Evolutionary conservation across 2,329 filamentous ascomycete species (phyloP).

Genomic region (Fusarium sp.): DNA sequence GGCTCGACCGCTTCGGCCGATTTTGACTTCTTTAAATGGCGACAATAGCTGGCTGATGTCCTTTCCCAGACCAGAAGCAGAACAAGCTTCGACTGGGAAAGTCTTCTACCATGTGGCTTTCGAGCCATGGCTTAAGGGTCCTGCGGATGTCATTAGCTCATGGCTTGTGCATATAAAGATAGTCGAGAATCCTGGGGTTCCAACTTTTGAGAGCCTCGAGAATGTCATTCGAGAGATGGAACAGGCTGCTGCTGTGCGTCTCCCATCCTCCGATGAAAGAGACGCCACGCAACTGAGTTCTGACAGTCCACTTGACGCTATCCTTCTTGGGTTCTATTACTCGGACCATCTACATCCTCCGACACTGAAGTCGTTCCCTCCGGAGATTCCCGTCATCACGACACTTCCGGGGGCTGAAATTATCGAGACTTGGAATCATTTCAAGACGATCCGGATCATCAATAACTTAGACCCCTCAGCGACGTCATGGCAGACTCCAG

Average conservation of each 20-base stretch:
- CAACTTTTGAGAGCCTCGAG: constrained; percentile 23
- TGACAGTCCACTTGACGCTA: constrained; percentile 32
- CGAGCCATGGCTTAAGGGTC: constrained; percentile 50
- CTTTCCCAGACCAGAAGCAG: constrained; percentile 45
- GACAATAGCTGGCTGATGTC: constrained; percentile 52
- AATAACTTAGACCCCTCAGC: neutral
- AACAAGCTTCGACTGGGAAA: constrained; percentile 34
- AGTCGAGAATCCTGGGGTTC: neutral
- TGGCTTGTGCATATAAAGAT: constrained; percentile 42
- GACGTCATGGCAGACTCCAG: constrained; percentile 26
- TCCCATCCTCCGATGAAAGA: neutral
- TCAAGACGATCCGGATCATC: constrained; percentile 33
- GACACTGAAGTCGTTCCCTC: constrained; percentile 31
- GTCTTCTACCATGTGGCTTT: constrained; percentile 49
- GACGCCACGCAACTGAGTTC: neutral
- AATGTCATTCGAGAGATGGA: constrained; percentile 35
- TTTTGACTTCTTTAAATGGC: constrained; percentile 50
- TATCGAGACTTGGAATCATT: constrained; percentile 35
- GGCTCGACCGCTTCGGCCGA: constrained; percentile 30
- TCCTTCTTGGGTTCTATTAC: constrained; percentile 36
- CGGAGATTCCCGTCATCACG: constrained; percentile 37
- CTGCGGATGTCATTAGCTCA: constrained; percentile 25
- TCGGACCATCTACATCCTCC: constrained; percentile 38
- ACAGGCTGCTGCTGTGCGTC: constrained; percentile 2
- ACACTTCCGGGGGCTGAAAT: constrained; percentile 18